Conservation (phyloP, 2,329 filamentous ascomycete species). For the Penicillium sp. region DNA sequence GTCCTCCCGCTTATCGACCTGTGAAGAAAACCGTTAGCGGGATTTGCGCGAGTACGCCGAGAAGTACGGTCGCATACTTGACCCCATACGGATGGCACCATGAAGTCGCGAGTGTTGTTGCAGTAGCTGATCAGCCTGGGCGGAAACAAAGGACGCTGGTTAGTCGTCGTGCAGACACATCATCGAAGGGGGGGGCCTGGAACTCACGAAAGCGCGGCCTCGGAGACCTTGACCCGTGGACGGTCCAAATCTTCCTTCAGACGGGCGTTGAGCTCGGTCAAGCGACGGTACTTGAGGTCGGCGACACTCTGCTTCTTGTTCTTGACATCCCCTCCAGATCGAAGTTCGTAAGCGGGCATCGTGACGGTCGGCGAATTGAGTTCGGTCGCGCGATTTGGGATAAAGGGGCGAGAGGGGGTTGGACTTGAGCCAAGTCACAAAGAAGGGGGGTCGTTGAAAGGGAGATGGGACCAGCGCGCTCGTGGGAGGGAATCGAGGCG, state of each 20-base stretch:
- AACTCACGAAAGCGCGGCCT: conserved; percentile 79
- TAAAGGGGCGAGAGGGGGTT: conserved; percentile 17
- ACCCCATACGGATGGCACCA: conserved; percentile 97
- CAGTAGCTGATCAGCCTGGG: conserved; percentile 93
- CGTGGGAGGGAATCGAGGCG: conserved; percentile 5
- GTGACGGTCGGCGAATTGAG: conserved; percentile 21
- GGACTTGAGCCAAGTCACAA: conserved; percentile 5
- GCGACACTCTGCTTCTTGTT: conserved; percentile 99
- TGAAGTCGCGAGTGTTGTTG: conserved; percentile 96
- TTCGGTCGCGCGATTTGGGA: conserved; percentile 12
- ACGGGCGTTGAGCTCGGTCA: conserved; percentile 95
- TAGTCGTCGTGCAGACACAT: conserved; percentile 5
- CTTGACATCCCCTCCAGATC: conserved; percentile 63
- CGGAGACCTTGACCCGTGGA: conserved; percentile 91
- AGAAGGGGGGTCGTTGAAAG: conserved; percentile 7
- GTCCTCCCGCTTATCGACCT: conserved; percentile 91
- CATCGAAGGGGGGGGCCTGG: conserved; percentile 12
- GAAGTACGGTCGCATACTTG: conserved; percentile 49
- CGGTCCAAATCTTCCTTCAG: conserved; percentile 93
- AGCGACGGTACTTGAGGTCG: conserved; percentile 89
- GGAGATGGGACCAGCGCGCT: conserved; percentile 7
- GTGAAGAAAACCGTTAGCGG: conserved; percentile 17
- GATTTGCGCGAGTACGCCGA: conserved; percentile 10
- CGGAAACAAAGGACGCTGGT: conserved; percentile 3
- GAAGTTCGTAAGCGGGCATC: conserved; percentile 65